Evolutionary conservation across 2,329 filamentous ascomycete genomes (phyloP), one percentile per base, ranked within the genome.

Genomic region (Aspergillus clavatus): DNA sequence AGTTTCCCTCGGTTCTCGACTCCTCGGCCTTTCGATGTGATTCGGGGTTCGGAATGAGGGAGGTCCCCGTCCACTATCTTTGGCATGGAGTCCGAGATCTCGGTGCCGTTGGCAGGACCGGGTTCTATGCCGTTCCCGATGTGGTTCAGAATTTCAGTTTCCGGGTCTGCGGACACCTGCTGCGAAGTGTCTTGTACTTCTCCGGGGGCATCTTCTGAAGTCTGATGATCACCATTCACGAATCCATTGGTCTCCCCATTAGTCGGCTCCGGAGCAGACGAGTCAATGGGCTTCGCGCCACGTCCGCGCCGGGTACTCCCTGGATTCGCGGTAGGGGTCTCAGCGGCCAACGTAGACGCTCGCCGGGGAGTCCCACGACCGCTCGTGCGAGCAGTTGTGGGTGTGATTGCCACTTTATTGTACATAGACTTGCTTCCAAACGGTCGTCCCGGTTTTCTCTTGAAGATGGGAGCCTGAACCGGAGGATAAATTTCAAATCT

Each of bases 401-500:
- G 63, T n/a, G 65, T 69, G 26, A 53, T 52, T 7, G 56, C 47
- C 26, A 48, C 42, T 43, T 59, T 53, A 24, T 50, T 53, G 41
- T 56, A 54, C 10, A 50, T 40, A 33, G 56, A 60, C 42, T 58
- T 61, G 37, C 59, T 67, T 22, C 62, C 62, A 47, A 61, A 64
- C 4, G 69, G 67, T 24, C 69, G 66, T 31, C 68, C 68, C 19
- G 62, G 58, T n/a, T 63, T 65, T 40, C 62, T 58, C 52, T 67
- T 69, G 10, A 57, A 48, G 5, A 61, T 50, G 8, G 66, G 62
- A 4, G 61, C 57, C 50, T 68, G 68, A 16, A 71, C 59, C 3
- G 69, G 69, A 12, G 69, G 69, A 48, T 63, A 71, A n/a, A 72
- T 61, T 41, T 71, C 68, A 24, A 71, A 72, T 43, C 69, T 59